Base-by-base conservation (phyloP, 805 yeast species). In the Lipomyces yamadae region DNA sequence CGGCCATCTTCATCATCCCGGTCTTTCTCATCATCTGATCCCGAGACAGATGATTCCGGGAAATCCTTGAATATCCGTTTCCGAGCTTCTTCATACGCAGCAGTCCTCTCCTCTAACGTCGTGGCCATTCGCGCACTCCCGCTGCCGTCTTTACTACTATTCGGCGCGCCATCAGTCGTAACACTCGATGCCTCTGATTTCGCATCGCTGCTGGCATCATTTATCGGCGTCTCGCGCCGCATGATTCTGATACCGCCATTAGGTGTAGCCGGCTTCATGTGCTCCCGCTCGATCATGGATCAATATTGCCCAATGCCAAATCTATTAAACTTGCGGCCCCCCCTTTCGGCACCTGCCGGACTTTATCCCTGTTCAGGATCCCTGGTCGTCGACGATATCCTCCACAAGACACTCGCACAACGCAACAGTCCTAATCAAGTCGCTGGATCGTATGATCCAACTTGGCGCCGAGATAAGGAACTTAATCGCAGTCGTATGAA, bases 61-160 rank as follows among this genome's bases (percentile, higher is more conserved):
- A 72, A 73, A 52, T 73, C 77, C 59, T 74, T 66, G 67, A 81
- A 81, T 30, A 81, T 81, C 56, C 81, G 73, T 34, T 78, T 80
- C 39, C 83, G 72, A 10, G 81, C 78, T 67, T 78, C 78, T 67
- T 74, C 75, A 67, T 81, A 81, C 39, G 79, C 74, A 13, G 80
- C 82, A 56, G 79, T 79, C 58, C 81, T 67, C 50, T 77, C 81
- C 37, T 73, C 80, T 6, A 75, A 65, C 10, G 70, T 63, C 15
- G 82, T 78, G 4, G 81, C 54, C 11, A 63, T 18, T 18, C 63
- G 42, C 48, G 24, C 48, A 34, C 60, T 75, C 32, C 82, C 79
- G 30, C 86, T 82, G 60, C 79, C 78, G 8, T 86, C 86, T 66
- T 83, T 86, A 32, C 55, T 86, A 32, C 55, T 52, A 33, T 48